phyloP scores from a whole-genome alignment of 176 grass and related monocot species.

The Stipa capillata region DNA sequence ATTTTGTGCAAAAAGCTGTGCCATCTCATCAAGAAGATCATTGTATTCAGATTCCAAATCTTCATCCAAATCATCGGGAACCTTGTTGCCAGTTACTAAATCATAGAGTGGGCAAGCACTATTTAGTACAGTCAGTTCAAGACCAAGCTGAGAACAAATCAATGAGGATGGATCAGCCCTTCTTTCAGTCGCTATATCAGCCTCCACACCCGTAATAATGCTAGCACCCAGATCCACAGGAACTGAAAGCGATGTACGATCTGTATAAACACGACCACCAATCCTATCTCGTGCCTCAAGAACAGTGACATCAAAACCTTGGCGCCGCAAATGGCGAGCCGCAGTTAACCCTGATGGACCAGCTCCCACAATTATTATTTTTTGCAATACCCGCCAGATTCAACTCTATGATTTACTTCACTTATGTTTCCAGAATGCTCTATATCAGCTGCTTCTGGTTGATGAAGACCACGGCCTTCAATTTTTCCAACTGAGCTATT shows the following conservation, averaged over 20 bases:
- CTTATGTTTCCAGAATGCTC: constrained; percentile 22
- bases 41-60: constrained; percentile 88
- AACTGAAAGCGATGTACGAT: constrained; percentile 80
- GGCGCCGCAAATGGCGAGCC: constrained; percentile 76
- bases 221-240: constrained; percentile 99
- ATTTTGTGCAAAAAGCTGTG: constrained; percentile 78
- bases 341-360: constrained; percentile 94
- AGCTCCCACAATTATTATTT: constrained; percentile 84
- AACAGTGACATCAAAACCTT: constrained; percentile 85
- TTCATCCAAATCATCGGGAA: constrained; percentile 78
- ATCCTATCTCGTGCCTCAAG: constrained; percentile 90
- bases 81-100: constrained; percentile 66
- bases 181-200: constrained; percentile 94
- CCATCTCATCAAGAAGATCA: constrained; percentile 92
- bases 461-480: constrained; percentile 4
- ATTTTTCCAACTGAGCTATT: constrained; percentile 20
- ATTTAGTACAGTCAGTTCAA: constrained; percentile 85
- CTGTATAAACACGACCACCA: constrained; percentile 91
- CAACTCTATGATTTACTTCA: constrained; percentile 11
- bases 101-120: constrained; percentile 98
- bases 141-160: constrained; percentile 89
- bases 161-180: constrained; percentile 89
- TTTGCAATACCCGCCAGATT: constrained; percentile 29
- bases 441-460: constrained; percentile 16
- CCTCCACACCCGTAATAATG: constrained; percentile 96